phyloP scores from a whole-genome alignment of 257 asterid species.

The Salvia hispanica region DNA sequence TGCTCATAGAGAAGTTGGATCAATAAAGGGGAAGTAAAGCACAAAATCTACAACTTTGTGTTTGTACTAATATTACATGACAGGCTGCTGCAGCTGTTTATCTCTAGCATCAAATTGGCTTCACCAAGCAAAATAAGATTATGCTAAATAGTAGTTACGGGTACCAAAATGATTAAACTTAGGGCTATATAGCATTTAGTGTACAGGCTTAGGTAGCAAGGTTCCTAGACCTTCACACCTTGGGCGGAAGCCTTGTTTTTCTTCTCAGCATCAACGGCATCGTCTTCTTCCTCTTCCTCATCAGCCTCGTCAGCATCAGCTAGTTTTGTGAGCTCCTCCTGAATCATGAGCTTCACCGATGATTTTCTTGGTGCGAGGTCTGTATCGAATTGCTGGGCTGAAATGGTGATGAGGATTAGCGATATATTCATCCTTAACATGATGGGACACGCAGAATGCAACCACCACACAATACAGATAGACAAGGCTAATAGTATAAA shows the following conservation, averaged over 20 bases:
- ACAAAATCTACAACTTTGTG: slow-evolving; percentile 17
- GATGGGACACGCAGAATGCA: not conserved
- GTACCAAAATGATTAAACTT: not conserved
- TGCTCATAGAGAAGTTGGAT: not conserved
- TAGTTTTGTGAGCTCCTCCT: slow-evolving; percentile 84
- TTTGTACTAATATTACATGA: slow-evolving; percentile 17
- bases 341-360: slow-evolving; percentile 70
- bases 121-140: slow-evolving; percentile 15
- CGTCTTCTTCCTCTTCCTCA: slow-evolving; percentile 57
- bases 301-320: slow-evolving; percentile 79
- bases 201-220: slow-evolving; percentile 22
- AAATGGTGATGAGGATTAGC: slow-evolving; percentile 20
- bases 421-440: slow-evolving; percentile 8
- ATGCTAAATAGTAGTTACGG: slow-evolving; percentile 25
- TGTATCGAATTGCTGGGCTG: slow-evolving; percentile 57
- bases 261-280: slow-evolving; percentile 43
- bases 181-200: slow-evolving; percentile 15
- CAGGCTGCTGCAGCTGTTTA: slow-evolving; percentile 17
- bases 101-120: slow-evolving; percentile 22
- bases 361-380: slow-evolving; percentile 60
- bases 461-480: not conserved
- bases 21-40: not conserved
- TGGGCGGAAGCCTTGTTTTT: slow-evolving; percentile 42
- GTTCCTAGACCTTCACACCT: slow-evolving; percentile 52
- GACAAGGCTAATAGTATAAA: not conserved